phyloP scores from a whole-genome alignment of 352 stramenopile genomes.

The Globisporangium barbulae region DNA sequence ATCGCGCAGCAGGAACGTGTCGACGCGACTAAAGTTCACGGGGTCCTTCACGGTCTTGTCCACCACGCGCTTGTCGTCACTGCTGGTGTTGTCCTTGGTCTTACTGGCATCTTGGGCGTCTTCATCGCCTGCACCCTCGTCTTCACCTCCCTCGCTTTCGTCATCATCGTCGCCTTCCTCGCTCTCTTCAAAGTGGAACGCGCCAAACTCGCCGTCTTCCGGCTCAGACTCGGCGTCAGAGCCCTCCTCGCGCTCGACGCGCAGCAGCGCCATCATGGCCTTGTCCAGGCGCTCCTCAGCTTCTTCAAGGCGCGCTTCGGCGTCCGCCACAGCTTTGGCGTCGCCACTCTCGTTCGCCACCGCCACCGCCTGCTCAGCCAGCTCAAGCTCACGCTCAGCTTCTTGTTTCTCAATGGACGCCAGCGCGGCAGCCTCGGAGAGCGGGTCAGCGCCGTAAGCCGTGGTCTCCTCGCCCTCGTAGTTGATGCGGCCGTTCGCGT shows the following conservation, averaged over 20 bases:
- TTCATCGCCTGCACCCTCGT: conserved; percentile 42
- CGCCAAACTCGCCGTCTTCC: conserved; percentile 45
- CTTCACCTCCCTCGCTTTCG: conserved; percentile 53
- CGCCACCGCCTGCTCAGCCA: conserved; percentile 53
- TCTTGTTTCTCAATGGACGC: conserved; percentile 60
- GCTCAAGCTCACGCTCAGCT: conserved; percentile 55
- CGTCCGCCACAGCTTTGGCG: conserved; percentile 34
- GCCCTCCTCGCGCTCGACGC: conserved; percentile 44
- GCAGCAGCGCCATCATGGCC: conserved; percentile 77
- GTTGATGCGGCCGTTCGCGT: conserved; percentile 96
- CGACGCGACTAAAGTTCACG: conserved; percentile 73
- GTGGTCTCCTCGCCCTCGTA: conserved; percentile 89
- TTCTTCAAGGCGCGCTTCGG: conserved; percentile 40
- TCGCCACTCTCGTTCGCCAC: conserved; percentile 27
- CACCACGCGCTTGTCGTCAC: conserved; percentile 20
- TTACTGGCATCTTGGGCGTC: conserved; percentile 26
- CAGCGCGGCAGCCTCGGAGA: conserved; percentile 47
- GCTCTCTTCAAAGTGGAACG: conserved; percentile 41
- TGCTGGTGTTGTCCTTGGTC: background rate
- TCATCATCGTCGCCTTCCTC: conserved; percentile 68
- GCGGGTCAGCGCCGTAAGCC: conserved; percentile 67
- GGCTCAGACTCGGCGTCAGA: conserved; percentile 25
- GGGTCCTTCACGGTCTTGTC: conserved; percentile 63
- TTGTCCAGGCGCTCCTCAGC: conserved; percentile 65
- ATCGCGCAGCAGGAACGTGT: conserved; percentile 44